Evolutionary conservation across 2,329 filamentous ascomycete genomes (phyloP).

Genomic region (Colletotrichum tropicale): DNA sequence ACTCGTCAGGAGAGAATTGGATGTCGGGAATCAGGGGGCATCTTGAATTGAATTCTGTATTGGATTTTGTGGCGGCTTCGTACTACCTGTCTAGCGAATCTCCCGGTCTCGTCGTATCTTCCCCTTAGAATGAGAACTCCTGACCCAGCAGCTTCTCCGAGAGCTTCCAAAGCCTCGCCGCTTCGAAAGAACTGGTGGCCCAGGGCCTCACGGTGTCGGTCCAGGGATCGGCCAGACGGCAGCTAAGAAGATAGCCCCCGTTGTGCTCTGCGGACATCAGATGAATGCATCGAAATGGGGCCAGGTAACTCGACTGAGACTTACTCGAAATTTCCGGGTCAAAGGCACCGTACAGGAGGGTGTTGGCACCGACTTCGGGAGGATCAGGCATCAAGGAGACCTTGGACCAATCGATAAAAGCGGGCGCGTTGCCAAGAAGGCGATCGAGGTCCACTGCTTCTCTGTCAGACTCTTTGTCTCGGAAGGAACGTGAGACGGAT

Average conservation of each 20-base stretch:
- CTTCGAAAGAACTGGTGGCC: constrained; percentile 35
- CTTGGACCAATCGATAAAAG: constrained; percentile 17
- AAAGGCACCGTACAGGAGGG: constrained; percentile 40
- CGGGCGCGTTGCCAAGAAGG: constrained; percentile 24
- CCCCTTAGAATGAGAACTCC: constrained; percentile 29
- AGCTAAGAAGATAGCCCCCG: constrained; percentile 34
- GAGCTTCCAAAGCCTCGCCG: constrained; percentile 48
- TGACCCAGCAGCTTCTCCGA: constrained; percentile 51
- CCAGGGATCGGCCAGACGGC: constrained; percentile 34
- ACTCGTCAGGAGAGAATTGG: too few relatives aligned
- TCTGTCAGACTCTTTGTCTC: neutral
- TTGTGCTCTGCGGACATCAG: constrained; percentile 29
- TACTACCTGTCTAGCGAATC: too few relatives aligned
- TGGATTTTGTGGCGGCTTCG: too few relatives aligned
- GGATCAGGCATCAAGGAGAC: neutral
- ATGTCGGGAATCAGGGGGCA: too few relatives aligned
- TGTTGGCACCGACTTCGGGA: constrained; percentile 33
- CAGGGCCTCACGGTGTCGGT: constrained; percentile 31
- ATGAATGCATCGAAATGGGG: neutral
- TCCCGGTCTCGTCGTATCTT: too few relatives aligned
- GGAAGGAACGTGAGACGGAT: neutral
- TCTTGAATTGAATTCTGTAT: too few relatives aligned
- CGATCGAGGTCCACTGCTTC: constrained; percentile 21
- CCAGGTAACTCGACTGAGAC: neutral
- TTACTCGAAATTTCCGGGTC: constrained; percentile 27